Evolutionary conservation across 305 asterid genomes (phyloP).

Genomic region (Fraxinus albicans): DNA sequence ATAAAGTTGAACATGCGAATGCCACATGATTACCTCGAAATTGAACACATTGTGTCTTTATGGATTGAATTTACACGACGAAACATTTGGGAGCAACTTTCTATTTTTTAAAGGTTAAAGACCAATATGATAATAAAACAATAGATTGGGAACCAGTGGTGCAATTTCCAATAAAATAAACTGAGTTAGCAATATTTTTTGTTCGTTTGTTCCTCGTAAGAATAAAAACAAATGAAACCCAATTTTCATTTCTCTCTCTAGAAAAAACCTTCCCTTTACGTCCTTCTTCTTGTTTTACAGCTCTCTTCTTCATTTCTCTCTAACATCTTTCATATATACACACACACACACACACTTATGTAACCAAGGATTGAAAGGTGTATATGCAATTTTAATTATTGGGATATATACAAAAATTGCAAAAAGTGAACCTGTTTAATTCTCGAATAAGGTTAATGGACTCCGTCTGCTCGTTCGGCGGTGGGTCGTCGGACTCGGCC

Average conservation of each 20-base stretch:
- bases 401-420: slow-evolving; percentile 12
- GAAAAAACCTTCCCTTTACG: not conserved
- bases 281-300: not conserved
- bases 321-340: not conserved
- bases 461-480: slow-evolving; percentile 33
- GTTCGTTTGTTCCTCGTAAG: not conserved
- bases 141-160: not conserved
- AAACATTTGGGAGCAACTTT: not conserved
- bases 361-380: not conserved
- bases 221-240: not conserved
- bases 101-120: not conserved
- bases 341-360: not conserved
- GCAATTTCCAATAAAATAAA: not conserved
- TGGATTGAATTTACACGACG: not conserved
- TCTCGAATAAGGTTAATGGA: slow-evolving; percentile 45
- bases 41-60: not conserved
- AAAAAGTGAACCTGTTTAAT: slow-evolving; percentile 32
- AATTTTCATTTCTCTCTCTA: not conserved
- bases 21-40: not conserved
- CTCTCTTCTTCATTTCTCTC: not conserved
- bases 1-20: not conserved
- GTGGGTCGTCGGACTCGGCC: slow-evolving; percentile 39
- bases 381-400: not conserved
- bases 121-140: not conserved
- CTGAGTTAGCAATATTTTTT: not conserved